Conservation (phyloP, 352 stramenopile species). For the Elongisporangium senticosum region DNA sequence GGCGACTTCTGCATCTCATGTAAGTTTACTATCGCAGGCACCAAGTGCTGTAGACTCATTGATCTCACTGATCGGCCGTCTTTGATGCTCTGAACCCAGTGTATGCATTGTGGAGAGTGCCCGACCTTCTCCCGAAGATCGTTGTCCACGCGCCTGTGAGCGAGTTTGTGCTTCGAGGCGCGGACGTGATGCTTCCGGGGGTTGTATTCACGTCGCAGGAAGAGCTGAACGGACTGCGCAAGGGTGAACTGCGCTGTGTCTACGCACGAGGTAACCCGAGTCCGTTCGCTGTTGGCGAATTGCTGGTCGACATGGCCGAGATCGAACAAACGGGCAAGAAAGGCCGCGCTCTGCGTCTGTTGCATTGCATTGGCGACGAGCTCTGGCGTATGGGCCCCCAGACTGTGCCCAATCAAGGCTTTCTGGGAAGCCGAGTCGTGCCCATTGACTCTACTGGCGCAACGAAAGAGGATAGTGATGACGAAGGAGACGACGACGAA, state of each 20-base stretch:
- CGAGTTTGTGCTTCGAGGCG: conserved; percentile 70
- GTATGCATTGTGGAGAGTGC: conserved; percentile 60
- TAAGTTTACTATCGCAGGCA: background rate
- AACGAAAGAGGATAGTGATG: conserved; percentile 6
- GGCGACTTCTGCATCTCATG: conserved; percentile 47
- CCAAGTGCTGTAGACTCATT: background rate
- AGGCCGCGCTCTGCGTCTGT: conserved; percentile 57
- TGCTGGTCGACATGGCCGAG: conserved; percentile 62
- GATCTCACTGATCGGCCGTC: background rate
- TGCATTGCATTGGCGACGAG: conserved; percentile 68
- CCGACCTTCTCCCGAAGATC: conserved; percentile 45
- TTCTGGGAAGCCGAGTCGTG: conserved; percentile 36
- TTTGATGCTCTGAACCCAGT: conserved; percentile 15
- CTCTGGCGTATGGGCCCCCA: conserved; percentile 72
- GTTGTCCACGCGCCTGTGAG: conserved; percentile 76
- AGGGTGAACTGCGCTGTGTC: conserved; percentile 61
- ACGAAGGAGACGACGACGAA: conserved; percentile 4
- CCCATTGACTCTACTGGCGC: conserved; percentile 11
- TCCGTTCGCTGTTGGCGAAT: conserved; percentile 70
- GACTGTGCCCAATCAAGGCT: conserved; percentile 62
- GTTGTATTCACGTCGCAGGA: conserved; percentile 60
- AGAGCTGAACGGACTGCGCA: conserved; percentile 45
- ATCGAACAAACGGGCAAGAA: conserved; percentile 55
- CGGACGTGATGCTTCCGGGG: conserved; percentile 80
- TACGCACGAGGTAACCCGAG: conserved; percentile 71